These are phyloP conservation scores for Nitzschia sp. DNA, from an alignment of 108 stramenopile species.

Conservation along the genomic window DNA sequence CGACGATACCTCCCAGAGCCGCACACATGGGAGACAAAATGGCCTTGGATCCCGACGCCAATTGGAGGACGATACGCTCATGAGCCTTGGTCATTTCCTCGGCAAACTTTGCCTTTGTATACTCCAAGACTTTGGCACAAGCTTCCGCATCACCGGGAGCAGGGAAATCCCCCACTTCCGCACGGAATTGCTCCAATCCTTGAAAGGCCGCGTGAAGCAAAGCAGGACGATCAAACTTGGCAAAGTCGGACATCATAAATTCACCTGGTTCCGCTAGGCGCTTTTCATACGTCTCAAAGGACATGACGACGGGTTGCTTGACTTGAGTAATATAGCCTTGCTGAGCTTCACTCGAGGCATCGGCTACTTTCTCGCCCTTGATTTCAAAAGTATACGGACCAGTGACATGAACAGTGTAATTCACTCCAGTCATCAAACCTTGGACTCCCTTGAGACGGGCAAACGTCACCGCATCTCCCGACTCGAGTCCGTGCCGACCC, in stretches of 20 bases:
- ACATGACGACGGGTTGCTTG: slow-evolving; percentile 86
- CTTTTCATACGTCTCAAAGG: slow-evolving; percentile 83
- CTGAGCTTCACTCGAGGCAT: slow-evolving; percentile 14
- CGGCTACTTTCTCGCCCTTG: slow-evolving; percentile 30
- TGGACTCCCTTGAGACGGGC: slow-evolving; percentile 83
- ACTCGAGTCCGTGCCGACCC: slow-evolving; percentile 94
- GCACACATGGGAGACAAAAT: slow-evolving; percentile 96
- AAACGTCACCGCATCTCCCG: slow-evolving; percentile 93
- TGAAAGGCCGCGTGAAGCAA: slow-evolving; percentile 88
- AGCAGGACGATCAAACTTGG: slow-evolving; percentile 94
- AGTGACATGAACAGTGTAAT: slow-evolving; percentile 81
- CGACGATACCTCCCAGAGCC: slow-evolving; percentile 95
- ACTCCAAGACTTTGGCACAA: slow-evolving; percentile 69
- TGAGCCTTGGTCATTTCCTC: slow-evolving; percentile 42
- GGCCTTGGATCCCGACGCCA: slow-evolving; percentile 85
- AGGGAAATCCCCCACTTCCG: slow-evolving; percentile 69
- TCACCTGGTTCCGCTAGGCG: slow-evolving; percentile 83
- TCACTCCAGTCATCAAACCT: slow-evolving; percentile 62
- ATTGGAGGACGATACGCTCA: slow-evolving; percentile 67
- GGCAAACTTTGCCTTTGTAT: slow-evolving; percentile 57
- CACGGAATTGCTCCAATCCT: slow-evolving; percentile 70
- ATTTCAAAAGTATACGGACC: slow-evolving; percentile 94
- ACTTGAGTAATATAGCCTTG: slow-evolving; percentile 96
- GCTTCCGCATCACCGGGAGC: slow-evolving; percentile 77
- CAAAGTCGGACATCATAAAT: slow-evolving; percentile 96